Conservation (phyloP, 495 filamentous ascomycete genomes). For the Aspergillus baeticus region DNA sequence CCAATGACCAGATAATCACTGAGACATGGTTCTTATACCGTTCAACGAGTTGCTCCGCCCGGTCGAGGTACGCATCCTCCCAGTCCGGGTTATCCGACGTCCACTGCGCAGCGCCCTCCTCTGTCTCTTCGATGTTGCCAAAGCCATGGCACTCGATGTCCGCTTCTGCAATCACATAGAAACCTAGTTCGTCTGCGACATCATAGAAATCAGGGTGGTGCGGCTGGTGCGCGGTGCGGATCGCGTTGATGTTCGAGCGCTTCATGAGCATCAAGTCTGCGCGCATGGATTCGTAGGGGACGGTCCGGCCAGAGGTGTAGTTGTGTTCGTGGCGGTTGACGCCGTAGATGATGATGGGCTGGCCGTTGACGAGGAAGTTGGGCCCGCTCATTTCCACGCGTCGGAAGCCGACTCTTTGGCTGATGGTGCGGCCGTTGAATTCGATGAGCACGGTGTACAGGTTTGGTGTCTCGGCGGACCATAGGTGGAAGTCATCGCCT, state of each 20-base stretch:
- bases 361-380: conserved; percentile 4
- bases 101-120: conserved; percentile 4
- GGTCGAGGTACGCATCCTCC: conserved; percentile 12
- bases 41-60: conserved; percentile 6
- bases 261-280: conserved; percentile 6
- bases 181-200: conserved; percentile 1
- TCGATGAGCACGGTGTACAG: neutral
- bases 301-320: neutral
- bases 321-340: conserved; percentile 9
- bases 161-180: conserved; percentile 3
- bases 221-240: conserved; percentile 1
- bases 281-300: conserved; percentile 2
- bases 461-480: conserved; percentile 4
- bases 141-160: conserved; percentile 8
- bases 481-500: neutral
- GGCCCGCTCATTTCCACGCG: conserved; percentile 1
- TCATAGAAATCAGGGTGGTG: conserved; percentile 5
- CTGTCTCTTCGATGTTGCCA: neutral
- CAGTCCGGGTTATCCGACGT: conserved; percentile 14
- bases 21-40: conserved; percentile 14
- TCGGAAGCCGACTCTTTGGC: conserved; percentile 1
- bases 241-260: neutral
- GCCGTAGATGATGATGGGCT: conserved; percentile 5
- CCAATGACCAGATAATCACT: conserved; percentile 12
- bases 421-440: neutral